phyloP scores from a whole-genome alignment of 306 rosid genomes.

The Delonix regia region DNA sequence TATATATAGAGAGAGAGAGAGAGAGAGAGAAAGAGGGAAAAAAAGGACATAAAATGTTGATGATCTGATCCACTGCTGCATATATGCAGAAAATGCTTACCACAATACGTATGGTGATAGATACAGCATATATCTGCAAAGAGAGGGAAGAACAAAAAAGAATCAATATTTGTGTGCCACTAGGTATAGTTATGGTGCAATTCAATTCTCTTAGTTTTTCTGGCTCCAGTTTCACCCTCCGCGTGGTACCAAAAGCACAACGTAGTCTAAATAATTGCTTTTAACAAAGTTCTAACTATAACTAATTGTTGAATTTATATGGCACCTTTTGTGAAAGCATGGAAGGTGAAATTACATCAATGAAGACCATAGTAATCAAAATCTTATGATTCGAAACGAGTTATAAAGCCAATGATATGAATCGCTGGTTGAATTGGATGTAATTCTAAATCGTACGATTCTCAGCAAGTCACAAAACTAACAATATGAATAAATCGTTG shows the following conservation, averaged over 20 bases:
- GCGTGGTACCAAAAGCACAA: background rate
- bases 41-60: slow-evolving; percentile 15
- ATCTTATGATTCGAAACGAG: too few species aligned
- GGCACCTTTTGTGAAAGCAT: too few species aligned
- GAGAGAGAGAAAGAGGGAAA: slow-evolving; percentile 13
- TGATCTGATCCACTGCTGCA: slow-evolving; percentile 28
- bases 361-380: too few species aligned
- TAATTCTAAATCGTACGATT: too few species aligned
- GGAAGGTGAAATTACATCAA: too few species aligned
- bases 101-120: slow-evolving; percentile 83
- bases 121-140: slow-evolving; percentile 77
- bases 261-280: background rate
- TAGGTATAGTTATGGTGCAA: background rate
- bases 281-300: too few species aligned
- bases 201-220: too few species aligned
- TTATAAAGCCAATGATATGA: too few species aligned
- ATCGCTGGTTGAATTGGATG: too few species aligned
- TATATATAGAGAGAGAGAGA: background rate
- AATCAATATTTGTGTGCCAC: slow-evolving; percentile 19
- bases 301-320: too few species aligned
- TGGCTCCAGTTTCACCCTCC: background rate
- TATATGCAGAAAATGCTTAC: slow-evolving; percentile 43
- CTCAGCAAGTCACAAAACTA: too few species aligned
- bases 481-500: too few species aligned
- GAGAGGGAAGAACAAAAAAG: background rate